phyloP scores from a whole-genome alignment of 495 filamentous ascomycete species.

The Penicillium atrosanguineum region DNA sequence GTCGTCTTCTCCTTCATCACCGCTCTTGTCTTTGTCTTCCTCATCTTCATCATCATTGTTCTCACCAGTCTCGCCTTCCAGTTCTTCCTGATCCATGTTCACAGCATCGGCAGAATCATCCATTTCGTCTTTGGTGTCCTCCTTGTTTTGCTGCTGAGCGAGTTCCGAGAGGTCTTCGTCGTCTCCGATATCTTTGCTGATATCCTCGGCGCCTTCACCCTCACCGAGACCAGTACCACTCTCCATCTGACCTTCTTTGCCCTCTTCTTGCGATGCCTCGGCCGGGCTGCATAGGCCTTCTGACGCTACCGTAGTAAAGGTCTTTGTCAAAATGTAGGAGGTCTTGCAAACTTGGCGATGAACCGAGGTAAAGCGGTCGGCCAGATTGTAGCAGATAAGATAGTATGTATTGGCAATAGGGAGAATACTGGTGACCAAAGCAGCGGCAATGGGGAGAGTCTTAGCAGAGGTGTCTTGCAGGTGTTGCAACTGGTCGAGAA shows the following conservation, averaged over 20 bases:
- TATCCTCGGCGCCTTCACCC: conserved; percentile 91
- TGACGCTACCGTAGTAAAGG: conserved; percentile 69
- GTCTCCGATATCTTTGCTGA: conserved; percentile 90
- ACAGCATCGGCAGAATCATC: conserved; percentile 78
- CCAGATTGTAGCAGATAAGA: conserved; percentile 51
- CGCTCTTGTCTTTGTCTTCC: conserved; percentile 51
- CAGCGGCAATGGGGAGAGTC: conserved; percentile 48
- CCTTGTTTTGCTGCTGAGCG: conserved; percentile 70
- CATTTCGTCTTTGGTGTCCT: conserved; percentile 62
- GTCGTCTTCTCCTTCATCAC: conserved; percentile 58
- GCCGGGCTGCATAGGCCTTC: conserved; percentile 89
- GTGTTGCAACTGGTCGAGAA: conserved; percentile 48
- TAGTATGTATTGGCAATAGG: conserved; percentile 77
- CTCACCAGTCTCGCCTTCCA: conserved; percentile 48
- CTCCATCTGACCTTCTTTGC: conserved; percentile 74
- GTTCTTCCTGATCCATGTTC: conserved; percentile 87
- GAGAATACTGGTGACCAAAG: conserved; percentile 62
- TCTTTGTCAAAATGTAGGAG: conserved; percentile 67
- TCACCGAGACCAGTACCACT: conserved; percentile 95
- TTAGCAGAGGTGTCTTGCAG: conserved; percentile 44
- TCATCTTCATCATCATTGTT: conserved; percentile 66
- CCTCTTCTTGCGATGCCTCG: conserved; percentile 67
- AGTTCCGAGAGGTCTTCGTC: conserved; percentile 93
- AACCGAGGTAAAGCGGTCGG: conserved; percentile 52
- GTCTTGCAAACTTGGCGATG: conserved; percentile 71